Percentiles rank a stretch among this genome's conserved stretches.
These are phyloP conservation scores for Francoa sonchifolia DNA, from an alignment of 441 rosid species.

Conservation along the genomic window DNA sequence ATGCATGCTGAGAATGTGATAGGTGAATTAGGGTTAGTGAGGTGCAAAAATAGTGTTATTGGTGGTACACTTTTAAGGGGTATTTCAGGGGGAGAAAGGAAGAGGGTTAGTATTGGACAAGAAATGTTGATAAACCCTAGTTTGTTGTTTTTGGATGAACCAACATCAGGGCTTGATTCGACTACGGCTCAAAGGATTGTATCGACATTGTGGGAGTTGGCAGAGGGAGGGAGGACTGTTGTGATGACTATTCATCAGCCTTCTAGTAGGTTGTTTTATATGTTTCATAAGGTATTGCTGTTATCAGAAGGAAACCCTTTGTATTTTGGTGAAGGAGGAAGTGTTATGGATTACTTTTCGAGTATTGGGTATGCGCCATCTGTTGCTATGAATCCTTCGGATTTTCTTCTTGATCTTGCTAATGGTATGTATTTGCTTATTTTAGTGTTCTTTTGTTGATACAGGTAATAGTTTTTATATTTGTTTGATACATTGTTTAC, in stretches of 20 bases:
- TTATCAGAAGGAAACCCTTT: slow-evolving; percentile 25
- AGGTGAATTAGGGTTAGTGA: slow-evolving; percentile 17
- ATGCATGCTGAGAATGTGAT: slow-evolving; percentile 23
- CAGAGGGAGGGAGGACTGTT: slow-evolving; percentile 20
- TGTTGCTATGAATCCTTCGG: slow-evolving; percentile 26
- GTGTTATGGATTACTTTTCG: slow-evolving; percentile 24
- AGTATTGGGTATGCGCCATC: slow-evolving; percentile 18
- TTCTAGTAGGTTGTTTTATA: slow-evolving; percentile 24
- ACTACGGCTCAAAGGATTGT: slow-evolving; percentile 26
- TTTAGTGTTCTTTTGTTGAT: background rate
- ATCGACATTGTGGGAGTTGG: slow-evolving; percentile 16
- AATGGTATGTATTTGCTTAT: slow-evolving; percentile 12
- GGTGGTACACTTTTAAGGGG: slow-evolving; percentile 21
- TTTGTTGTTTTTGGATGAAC: slow-evolving; percentile 26
- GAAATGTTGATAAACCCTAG: slow-evolving; percentile 29
- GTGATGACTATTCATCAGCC: slow-evolving; percentile 30
- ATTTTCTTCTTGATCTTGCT: slow-evolving; percentile 25
- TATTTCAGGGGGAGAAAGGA: slow-evolving; percentile 25
- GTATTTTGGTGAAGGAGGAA: slow-evolving; percentile 18
- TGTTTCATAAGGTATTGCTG: slow-evolving; percentile 27
- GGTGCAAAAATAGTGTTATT: slow-evolving; percentile 20
- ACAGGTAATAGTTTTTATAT: background rate
- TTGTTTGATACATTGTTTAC: background rate
- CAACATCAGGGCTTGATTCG: slow-evolving; percentile 28
- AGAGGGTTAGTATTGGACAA: slow-evolving; percentile 27